A percentile compares a stretch with the other conserved stretches of the same genome.
Evolutionary conservation across 768 basidiomycete species (phyloP).

Genomic region (Rhizopogon roseolus): DNA sequence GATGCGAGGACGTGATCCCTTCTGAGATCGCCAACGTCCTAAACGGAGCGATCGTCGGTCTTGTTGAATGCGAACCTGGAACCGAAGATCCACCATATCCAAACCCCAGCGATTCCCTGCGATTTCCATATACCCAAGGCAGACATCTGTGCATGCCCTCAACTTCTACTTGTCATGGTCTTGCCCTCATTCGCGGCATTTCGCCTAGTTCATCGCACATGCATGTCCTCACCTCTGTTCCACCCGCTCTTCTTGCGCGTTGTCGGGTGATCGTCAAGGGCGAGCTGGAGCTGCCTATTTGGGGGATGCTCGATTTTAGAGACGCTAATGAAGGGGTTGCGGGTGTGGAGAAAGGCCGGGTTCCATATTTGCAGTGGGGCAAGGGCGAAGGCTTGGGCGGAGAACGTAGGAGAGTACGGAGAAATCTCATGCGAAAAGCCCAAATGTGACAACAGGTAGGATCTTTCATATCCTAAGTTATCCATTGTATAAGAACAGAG

Average conservation of each 20-base stretch:
- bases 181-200: constrained; percentile 67
- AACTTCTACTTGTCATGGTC: constrained; percentile 63
- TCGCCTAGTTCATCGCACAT: constrained; percentile 34
- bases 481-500: background rate
- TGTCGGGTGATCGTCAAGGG: constrained; percentile 69
- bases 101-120: background rate
- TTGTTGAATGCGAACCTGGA: constrained; percentile 46
- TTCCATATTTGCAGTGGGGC: constrained; percentile 80
- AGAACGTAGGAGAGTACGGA: constrained; percentile 66
- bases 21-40: constrained; percentile 68
- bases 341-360: constrained; percentile 46
- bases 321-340: constrained; percentile 40
- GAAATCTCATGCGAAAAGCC: constrained; percentile 83
- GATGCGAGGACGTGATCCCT: constrained; percentile 71
- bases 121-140: constrained; percentile 57
- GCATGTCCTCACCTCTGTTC: constrained; percentile 81
- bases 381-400: constrained; percentile 67
- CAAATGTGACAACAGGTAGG: constrained; percentile 45
- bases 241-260: constrained; percentile 37
- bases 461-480: too few relatives aligned
- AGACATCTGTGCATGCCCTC: constrained; percentile 50
- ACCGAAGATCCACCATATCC: background rate
- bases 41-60: constrained; percentile 72
- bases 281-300: constrained; percentile 82
- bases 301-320: constrained; percentile 80